phyloP scores from a whole-genome alignment of 192 early-diverging fungal genomes.

The Tieghemiomyces parasiticus region DNA sequence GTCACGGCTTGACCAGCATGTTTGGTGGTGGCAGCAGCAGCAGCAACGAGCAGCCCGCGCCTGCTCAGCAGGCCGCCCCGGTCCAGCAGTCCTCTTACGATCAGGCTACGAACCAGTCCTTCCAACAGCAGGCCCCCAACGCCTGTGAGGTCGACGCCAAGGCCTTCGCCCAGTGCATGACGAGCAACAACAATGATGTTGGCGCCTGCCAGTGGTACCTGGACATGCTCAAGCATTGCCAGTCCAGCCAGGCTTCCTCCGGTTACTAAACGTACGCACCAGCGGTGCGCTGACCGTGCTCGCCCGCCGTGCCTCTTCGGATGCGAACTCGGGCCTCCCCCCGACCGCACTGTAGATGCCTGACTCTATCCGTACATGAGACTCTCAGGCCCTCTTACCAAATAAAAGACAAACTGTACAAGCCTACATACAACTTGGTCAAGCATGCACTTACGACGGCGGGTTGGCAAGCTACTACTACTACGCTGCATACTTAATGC shows the following conservation, averaged over 20 bases:
- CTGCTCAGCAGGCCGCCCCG: constrained; percentile 20
- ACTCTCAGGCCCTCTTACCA: too few species aligned
- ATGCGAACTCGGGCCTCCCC: too few species aligned
- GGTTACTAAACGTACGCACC: background rate
- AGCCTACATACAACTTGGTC: too few species aligned
- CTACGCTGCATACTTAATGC: too few species aligned
- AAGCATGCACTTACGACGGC: too few species aligned
- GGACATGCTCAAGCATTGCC: constrained; percentile 85
- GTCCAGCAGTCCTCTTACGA: constrained; percentile 14
- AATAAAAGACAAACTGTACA: too few species aligned
- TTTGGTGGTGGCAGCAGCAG: constrained; percentile 28
- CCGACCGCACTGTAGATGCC: too few species aligned
- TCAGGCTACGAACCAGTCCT: constrained; percentile 5
- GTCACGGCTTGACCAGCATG: constrained; percentile 18
- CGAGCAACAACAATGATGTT: constrained; percentile 65
- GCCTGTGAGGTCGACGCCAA: constrained; percentile 61
- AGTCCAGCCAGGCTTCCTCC: constrained; percentile 14
- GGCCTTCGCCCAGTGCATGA: constrained; percentile 76
- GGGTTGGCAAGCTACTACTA: too few species aligned
- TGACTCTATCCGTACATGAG: too few species aligned
- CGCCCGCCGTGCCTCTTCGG: too few species aligned
- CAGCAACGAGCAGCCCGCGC: constrained; percentile 16
- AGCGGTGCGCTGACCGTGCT: too few species aligned
- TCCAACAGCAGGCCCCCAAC: constrained; percentile 4
- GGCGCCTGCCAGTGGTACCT: constrained; percentile 78